Evolutionary conservation across 2,329 filamentous ascomycete genomes (phyloP).

Genomic region (Aspergillus unguis): DNA sequence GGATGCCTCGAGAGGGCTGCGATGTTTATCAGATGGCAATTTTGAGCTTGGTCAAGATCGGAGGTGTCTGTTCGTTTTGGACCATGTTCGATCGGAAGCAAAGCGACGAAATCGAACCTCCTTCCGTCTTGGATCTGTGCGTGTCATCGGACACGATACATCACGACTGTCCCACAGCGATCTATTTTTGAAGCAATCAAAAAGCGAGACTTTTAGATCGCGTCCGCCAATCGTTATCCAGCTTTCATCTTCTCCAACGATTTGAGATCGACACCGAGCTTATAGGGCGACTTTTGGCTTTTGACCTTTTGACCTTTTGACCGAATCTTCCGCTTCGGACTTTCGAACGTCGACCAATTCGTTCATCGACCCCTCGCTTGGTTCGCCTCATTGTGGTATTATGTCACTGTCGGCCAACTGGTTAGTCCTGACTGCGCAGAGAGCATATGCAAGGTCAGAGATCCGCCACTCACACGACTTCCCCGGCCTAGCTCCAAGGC

Average conservation of each 20-base stretch:
- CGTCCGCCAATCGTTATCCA: constrained; percentile 6
- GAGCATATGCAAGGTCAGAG: constrained; percentile 13
- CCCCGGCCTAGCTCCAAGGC: not conserved
- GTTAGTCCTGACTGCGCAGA: not conserved
- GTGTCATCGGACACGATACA: constrained; percentile 12
- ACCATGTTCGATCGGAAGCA: not conserved
- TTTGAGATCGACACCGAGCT: not conserved
- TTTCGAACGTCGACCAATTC: not conserved
- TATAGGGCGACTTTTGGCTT: not conserved
- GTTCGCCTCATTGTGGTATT: constrained; percentile 5
- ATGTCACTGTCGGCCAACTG: not conserved
- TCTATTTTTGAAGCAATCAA: constrained; percentile 9
- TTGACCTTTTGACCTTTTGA: not conserved
- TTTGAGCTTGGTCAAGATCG: not conserved
- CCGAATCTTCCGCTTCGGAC: not conserved
- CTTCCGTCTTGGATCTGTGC: not conserved
- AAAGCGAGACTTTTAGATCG: constrained; percentile 8
- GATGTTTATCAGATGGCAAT: not conserved
- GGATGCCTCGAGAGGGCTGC: constrained; percentile 7
- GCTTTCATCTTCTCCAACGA: not conserved
- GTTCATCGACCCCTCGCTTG: constrained; percentile 4
- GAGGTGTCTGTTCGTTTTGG: constrained; percentile 2
- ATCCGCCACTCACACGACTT: constrained; percentile 5
- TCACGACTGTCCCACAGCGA: constrained; percentile 7
- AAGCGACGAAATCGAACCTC: not conserved